Evolutionary conservation across 2,329 filamentous ascomycete genomes (phyloP).

Genomic region (Apiospora hydei): DNA sequence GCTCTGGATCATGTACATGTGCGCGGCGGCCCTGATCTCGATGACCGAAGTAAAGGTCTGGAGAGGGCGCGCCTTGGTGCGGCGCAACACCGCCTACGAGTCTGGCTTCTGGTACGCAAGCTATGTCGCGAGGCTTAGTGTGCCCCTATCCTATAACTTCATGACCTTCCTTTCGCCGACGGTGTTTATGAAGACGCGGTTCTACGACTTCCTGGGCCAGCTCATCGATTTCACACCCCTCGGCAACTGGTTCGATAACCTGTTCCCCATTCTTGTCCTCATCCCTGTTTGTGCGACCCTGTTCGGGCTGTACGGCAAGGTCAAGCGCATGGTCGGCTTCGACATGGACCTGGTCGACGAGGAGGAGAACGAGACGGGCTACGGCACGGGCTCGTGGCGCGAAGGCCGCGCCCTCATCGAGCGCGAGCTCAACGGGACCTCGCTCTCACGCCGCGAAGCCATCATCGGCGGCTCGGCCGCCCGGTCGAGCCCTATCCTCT

Average conservation of each 20-base stretch:
- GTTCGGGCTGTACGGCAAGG: conserved; percentile 87
- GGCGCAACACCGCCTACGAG: conserved; percentile 89
- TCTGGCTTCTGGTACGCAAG: conserved; percentile 95
- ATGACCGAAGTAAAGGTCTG: conserved; percentile 96
- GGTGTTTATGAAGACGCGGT: conserved; percentile 80
- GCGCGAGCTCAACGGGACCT: conserved; percentile 75
- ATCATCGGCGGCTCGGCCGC: conserved; percentile 44
- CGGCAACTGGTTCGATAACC: conserved; percentile 82
- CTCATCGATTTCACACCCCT: conserved; percentile 85
- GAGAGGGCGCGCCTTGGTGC: conserved; percentile 90
- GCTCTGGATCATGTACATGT: conserved; percentile 96
- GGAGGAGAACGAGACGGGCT: conserved; percentile 67
- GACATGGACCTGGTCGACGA: conserved; percentile 76
- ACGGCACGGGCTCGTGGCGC: conserved; percentile 85
- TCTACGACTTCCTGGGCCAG: conserved; percentile 85
- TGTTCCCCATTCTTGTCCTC: conserved; percentile 90
- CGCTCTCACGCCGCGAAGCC: conserved; percentile 58
- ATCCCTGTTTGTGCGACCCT: conserved; percentile 84
- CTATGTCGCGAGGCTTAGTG: conserved; percentile 89
- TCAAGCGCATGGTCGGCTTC: conserved; percentile 80
- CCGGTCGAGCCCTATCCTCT: conserved; percentile 55
- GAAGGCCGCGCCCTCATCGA: conserved; percentile 93
- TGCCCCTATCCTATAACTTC: conserved; percentile 96
- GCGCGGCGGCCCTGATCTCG: conserved; percentile 82
- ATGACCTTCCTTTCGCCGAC: conserved; percentile 81